Conservation (phyloP, 768 basidiomycete species). For the Tulasnella sp. region DNA sequence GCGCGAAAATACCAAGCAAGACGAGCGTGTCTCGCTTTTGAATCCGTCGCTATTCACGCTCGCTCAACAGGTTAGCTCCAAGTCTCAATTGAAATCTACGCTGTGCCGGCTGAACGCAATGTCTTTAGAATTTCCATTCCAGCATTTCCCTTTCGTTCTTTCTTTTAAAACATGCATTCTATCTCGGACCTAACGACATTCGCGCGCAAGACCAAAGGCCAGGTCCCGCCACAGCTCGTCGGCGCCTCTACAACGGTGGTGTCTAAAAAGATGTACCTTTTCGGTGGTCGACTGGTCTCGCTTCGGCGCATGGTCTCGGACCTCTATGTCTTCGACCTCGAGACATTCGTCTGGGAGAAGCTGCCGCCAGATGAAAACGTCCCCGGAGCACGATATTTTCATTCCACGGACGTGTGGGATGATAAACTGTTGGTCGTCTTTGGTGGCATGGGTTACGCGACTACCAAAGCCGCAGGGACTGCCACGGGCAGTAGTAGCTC, state of each 20-base stretch:
- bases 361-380: slow-evolving; percentile 55
- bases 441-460: slow-evolving; percentile 85
- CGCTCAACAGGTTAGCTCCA: too few relatives aligned
- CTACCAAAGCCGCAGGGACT: slow-evolving; percentile 36
- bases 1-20: too few relatives aligned
- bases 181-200: slow-evolving; percentile 85
- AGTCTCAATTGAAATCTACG: too few relatives aligned
- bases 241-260: slow-evolving; percentile 88
- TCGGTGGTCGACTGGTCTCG: slow-evolving; percentile 79
- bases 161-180: slow-evolving; percentile 48
- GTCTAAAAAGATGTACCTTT: slow-evolving; percentile 80
- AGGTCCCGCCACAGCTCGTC: slow-evolving; percentile 80
- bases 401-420: slow-evolving; percentile 85
- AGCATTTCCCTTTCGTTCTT: too few relatives aligned
- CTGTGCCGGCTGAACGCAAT: too few relatives aligned
- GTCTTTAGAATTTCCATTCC: too few relatives aligned
- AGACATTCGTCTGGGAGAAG: slow-evolving; percentile 69
- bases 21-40: too few relatives aligned
- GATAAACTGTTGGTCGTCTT: slow-evolving; percentile 76
- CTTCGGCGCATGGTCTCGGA: slow-evolving; percentile 83
- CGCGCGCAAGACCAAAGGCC: slow-evolving; percentile 69
- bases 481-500: too few relatives aligned
- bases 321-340: slow-evolving; percentile 81
- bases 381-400: slow-evolving; percentile 86
- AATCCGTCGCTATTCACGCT: too few relatives aligned